A percentile compares a stretch with the other conserved stretches of the same genome.
Evolutionary conservation across 2,329 filamentous ascomycete species (phyloP).

Genomic region (Colletotrichum liriopes): DNA sequence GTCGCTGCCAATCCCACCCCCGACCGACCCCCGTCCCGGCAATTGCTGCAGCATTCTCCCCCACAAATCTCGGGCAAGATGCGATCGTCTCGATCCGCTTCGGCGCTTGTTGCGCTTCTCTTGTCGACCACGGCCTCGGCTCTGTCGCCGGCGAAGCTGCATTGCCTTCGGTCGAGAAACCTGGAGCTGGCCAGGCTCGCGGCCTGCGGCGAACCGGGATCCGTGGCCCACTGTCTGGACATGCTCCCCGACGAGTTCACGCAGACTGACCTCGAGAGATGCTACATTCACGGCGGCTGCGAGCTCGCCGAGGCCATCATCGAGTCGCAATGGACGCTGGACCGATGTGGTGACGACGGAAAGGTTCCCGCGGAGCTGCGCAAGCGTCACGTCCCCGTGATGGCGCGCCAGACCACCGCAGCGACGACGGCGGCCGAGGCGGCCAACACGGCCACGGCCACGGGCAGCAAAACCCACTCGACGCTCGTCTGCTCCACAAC

Average conservation of each 20-base stretch:
- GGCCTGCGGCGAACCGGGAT: constrained; percentile 60
- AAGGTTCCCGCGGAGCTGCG: constrained; percentile 41
- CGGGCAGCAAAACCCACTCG: constrained; percentile 44
- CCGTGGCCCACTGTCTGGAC: constrained; percentile 61
- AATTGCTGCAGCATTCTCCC: constrained; percentile 17
- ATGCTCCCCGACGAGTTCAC: constrained; percentile 50
- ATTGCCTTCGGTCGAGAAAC: constrained; percentile 59
- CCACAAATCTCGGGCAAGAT: constrained; percentile 39
- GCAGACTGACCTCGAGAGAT: constrained; percentile 55
- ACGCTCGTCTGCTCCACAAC: constrained; percentile 48
- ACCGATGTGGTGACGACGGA: constrained; percentile 50
- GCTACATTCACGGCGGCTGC: constrained; percentile 56
- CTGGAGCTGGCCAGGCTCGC: constrained; percentile 57
- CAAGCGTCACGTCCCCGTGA: constrained; percentile 30
- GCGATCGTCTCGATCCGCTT: constrained; percentile 30
- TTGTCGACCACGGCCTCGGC: constrained; percentile 51
- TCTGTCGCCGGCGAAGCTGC: constrained; percentile 48
- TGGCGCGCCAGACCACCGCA: constrained; percentile 43
- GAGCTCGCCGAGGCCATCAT: constrained; percentile 48
- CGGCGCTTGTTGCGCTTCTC: constrained; percentile 37
- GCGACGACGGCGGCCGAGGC: constrained; percentile 25
- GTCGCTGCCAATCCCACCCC: constrained; percentile 16
- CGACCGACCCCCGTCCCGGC: constrained; percentile 27
- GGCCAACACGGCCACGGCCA: constrained; percentile 3
- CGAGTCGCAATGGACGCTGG: constrained; percentile 50